These are phyloP conservation scores for Colletotrichum abscissum DNA, from an alignment of 2,329 filamentous ascomycete genomes.

Conservation along the genomic window DNA sequence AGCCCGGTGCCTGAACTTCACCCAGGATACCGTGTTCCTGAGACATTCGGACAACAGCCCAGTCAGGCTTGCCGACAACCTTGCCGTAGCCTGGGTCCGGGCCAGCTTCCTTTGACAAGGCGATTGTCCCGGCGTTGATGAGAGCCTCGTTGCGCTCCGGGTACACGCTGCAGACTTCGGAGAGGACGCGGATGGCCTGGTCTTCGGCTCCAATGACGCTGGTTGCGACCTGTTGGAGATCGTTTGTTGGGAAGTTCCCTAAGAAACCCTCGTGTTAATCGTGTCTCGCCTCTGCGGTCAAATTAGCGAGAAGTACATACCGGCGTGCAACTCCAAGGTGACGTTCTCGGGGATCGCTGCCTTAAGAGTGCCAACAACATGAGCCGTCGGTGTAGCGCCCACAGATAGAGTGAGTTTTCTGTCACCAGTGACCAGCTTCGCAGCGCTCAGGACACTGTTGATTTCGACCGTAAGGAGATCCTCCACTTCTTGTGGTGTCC, in stretches of 20 bases:
- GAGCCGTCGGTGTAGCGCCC: constrained; percentile 50
- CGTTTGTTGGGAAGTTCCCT: constrained; percentile 51
- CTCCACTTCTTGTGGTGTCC: constrained; percentile 45
- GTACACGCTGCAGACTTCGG: constrained; percentile 52
- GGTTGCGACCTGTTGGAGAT: constrained; percentile 52
- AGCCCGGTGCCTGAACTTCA: constrained; percentile 1
- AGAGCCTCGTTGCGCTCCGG: constrained; percentile 51
- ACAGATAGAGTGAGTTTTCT: constrained; percentile 45
- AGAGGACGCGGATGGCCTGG: constrained; percentile 45
- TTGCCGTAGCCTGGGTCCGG: constrained; percentile 44
- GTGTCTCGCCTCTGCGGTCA: not conserved
- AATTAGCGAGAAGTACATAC: constrained; percentile 24
- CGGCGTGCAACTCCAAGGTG: constrained; percentile 50
- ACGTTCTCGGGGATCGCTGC: constrained; percentile 44
- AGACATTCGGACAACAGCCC: constrained; percentile 48
- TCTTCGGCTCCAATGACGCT: constrained; percentile 43
- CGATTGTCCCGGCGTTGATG: constrained; percentile 49
- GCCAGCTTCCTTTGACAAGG: constrained; percentile 48
- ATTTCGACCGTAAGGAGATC: constrained; percentile 44
- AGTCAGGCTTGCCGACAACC: constrained; percentile 42
- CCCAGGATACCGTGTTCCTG: constrained; percentile 52
- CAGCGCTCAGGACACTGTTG: constrained; percentile 43
- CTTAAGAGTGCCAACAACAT: constrained; percentile 46
- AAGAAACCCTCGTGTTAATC: too few relatives aligned
- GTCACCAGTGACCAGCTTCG: constrained; percentile 43